phyloP scores from a whole-genome alignment of 352 stramenopile species.

The Thraustochytrium sp. region DNA sequence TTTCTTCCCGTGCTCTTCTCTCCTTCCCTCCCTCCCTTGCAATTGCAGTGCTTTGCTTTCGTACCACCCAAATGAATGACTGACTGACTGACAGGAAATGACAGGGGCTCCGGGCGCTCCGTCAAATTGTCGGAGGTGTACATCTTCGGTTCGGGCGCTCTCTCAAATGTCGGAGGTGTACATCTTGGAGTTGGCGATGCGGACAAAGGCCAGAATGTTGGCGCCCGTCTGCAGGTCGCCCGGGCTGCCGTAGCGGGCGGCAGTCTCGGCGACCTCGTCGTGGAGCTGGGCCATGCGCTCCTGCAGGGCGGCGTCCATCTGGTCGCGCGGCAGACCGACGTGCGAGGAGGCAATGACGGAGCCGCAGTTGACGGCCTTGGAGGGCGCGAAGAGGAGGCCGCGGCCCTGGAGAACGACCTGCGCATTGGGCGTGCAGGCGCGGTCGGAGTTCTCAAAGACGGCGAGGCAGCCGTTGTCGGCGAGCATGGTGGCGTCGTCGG shows the following conservation, averaged over 20 bases:
- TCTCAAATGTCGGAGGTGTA: conserved; percentile 19
- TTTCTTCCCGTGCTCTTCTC: too few species aligned
- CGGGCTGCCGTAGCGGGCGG: background rate
- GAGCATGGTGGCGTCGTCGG: conserved; percentile 32
- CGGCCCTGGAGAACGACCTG: conserved; percentile 68
- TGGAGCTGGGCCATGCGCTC: conserved; percentile 14
- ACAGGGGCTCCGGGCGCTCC: too few species aligned
- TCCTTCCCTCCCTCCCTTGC: too few species aligned
- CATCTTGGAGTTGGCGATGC: conserved; percentile 40
- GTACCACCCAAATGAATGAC: too few species aligned
- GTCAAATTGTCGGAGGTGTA: too few species aligned
- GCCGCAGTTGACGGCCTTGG: conserved; percentile 72
- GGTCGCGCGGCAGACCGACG: background rate
- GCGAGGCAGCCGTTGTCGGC: conserved; percentile 69
- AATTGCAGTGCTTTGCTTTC: too few species aligned
- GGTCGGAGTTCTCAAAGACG: conserved; percentile 75
- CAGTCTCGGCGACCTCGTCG: conserved; percentile 3
- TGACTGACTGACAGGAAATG: too few species aligned
- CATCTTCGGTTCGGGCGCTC: too few species aligned
- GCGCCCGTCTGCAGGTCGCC: conserved; percentile 26
- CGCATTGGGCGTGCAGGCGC: conserved; percentile 67
- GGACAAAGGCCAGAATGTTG: conserved; percentile 32
- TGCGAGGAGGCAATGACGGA: conserved; percentile 53
- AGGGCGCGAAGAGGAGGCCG: conserved; percentile 68
- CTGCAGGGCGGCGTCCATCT: background rate